phyloP scores from a whole-genome alignment of 495 filamentous ascomycete species.

The Penicillium pancosmium region DNA sequence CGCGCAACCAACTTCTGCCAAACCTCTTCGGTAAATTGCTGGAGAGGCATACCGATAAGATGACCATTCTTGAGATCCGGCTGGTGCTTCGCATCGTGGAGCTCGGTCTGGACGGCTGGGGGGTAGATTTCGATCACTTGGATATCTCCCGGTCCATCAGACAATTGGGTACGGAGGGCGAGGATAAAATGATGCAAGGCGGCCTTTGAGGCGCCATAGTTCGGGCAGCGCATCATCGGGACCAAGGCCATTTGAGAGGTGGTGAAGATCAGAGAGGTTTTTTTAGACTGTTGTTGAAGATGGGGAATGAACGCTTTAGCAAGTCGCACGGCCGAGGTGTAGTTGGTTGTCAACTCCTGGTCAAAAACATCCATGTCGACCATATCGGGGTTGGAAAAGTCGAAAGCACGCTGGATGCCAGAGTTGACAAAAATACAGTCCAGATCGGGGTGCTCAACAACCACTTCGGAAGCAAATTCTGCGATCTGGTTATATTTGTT shows the following conservation, averaged over 20 bases:
- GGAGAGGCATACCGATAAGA: constrained; percentile 64
- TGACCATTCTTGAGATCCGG: constrained; percentile 47
- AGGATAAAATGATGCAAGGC: constrained; percentile 56
- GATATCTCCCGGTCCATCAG: constrained; percentile 43
- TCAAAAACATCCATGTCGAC: constrained; percentile 59
- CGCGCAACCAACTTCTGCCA: constrained; percentile 56
- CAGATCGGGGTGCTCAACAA: constrained; percentile 55
- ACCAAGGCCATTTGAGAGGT: constrained; percentile 48
- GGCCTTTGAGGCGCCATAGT: constrained; percentile 53
- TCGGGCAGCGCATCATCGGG: constrained; percentile 46
- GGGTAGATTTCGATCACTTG: constrained; percentile 68
- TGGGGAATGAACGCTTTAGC: constrained; percentile 66
- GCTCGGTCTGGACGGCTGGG: constrained; percentile 66
- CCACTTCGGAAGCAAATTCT: constrained; percentile 42
- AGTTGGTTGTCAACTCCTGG: constrained; percentile 68
- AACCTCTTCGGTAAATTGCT: constrained; percentile 61
- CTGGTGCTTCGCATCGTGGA: constrained; percentile 43
- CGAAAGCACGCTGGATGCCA: constrained; percentile 52
- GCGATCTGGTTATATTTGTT: constrained; percentile 21
- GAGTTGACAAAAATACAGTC: constrained; percentile 48
- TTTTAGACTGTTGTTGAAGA: constrained; percentile 49
- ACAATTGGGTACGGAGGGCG: constrained; percentile 63
- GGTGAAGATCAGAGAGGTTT: constrained; percentile 42
- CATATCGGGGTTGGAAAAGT: constrained; percentile 63
- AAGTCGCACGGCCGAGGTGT: constrained; percentile 62